A percentile compares a stretch with the other conserved stretches of the same genome.
Conservation (phyloP, 2,329 filamentous ascomycete species). For the Purpureocillium lavendulum region DNA sequence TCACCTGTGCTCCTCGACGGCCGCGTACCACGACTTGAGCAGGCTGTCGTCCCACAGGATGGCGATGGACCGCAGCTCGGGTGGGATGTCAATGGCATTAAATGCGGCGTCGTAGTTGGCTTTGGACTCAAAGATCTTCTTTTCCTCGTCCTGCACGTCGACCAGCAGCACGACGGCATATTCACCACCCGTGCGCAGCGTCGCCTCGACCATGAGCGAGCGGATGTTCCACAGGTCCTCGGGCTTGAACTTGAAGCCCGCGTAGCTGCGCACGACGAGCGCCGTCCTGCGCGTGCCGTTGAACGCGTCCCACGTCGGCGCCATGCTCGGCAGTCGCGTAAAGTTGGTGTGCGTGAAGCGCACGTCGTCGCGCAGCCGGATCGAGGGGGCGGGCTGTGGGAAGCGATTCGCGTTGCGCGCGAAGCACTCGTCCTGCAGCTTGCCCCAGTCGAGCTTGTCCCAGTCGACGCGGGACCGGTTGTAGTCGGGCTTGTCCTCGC, state of each 20-base stretch:
- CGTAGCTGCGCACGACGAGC: constrained; percentile 15
- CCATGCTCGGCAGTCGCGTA: not conserved
- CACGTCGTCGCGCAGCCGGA: constrained; percentile 10
- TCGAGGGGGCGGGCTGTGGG: constrained; percentile 9
- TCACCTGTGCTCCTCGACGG: constrained; percentile 41
- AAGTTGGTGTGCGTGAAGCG: constrained; percentile 11
- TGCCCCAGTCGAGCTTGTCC: constrained; percentile 23
- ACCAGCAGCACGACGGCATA: constrained; percentile 56
- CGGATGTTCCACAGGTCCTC: constrained; percentile 55
- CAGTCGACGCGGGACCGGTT: constrained; percentile 18
- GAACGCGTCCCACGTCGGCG: constrained; percentile 19
- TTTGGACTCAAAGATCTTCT: constrained; percentile 46
- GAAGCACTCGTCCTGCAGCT: constrained; percentile 27
- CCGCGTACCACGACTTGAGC: constrained; percentile 58
- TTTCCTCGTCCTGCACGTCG: constrained; percentile 49
- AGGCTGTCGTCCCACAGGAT: constrained; percentile 61
- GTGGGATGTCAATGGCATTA: constrained; percentile 40
- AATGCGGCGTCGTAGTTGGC: constrained; percentile 44
- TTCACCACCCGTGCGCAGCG: constrained; percentile 52
- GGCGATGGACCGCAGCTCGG: constrained; percentile 62
- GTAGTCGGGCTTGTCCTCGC: constrained; percentile 15
- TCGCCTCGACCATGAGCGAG: constrained; percentile 55
- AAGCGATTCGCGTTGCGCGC: constrained; percentile 43
- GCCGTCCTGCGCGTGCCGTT: constrained; percentile 16
- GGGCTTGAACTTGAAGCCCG: constrained; percentile 48